Evolutionary conservation across 148 eudicot genomes (phyloP).

Genomic region (Hydrangea macrophylla): DNA sequence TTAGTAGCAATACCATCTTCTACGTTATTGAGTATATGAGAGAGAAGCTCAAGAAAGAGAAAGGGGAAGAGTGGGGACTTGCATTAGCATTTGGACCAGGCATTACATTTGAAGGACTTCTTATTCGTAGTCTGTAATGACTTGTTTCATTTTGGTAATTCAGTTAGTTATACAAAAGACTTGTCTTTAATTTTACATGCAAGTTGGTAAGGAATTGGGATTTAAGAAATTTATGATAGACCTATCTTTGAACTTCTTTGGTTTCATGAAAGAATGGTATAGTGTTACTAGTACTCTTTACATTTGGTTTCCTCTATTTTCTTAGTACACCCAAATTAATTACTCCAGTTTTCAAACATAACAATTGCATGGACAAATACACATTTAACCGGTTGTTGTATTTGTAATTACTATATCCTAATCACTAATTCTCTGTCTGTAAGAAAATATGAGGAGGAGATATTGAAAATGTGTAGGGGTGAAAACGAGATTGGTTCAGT

Average conservation of each 20-base stretch:
- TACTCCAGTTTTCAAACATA: too few relatives aligned
- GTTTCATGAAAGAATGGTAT: not conserved
- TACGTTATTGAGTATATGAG: constrained; percentile 79
- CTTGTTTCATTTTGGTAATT: not conserved
- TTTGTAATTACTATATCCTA: too few relatives aligned
- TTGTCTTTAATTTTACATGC: too few relatives aligned
- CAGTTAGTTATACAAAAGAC: too few relatives aligned
- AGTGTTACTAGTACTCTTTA: not conserved
- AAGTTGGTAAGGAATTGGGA: constrained; percentile 14
- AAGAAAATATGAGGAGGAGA: too few relatives aligned
- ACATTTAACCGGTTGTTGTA: too few relatives aligned
- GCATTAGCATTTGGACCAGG: constrained; percentile 87
- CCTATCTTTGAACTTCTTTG: not conserved
- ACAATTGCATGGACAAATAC: too few relatives aligned
- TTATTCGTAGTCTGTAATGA: constrained; percentile 50
- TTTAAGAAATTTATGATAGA: not conserved
- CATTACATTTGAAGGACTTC: constrained; percentile 77
- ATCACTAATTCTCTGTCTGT: too few relatives aligned
- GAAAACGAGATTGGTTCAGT: too few relatives aligned
- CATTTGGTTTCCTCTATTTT: not conserved
- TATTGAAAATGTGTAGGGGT: too few relatives aligned
- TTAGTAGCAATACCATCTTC: constrained; percentile 70
- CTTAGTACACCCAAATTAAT: too few relatives aligned
- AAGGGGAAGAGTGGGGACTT: constrained; percentile 74
- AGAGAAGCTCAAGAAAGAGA: constrained; percentile 37